phyloP scores from a whole-genome alignment of 73 alveolate genomes.

The Paramecium sexaurelia region DNA sequence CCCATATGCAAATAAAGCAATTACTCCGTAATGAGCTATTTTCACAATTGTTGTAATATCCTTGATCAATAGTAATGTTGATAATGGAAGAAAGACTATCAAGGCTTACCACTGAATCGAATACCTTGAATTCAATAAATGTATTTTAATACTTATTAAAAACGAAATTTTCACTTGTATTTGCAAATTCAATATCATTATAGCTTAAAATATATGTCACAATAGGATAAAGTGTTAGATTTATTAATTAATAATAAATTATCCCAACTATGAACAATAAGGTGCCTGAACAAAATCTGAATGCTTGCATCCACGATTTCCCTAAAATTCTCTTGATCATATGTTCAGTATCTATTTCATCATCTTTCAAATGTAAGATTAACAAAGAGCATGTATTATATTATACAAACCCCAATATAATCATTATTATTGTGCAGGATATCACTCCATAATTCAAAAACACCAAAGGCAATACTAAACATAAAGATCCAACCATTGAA shows the following conservation, averaged over 20 bases:
- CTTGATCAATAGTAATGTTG: constrained; percentile 45
- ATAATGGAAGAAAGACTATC: constrained; percentile 55
- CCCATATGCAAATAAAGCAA: constrained; percentile 60
- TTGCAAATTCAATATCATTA: neutral
- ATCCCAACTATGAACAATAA: constrained; percentile 63
- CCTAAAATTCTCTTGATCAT: constrained; percentile 60
- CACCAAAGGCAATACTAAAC: constrained; percentile 52
- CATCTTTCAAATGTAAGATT: constrained; percentile 36
- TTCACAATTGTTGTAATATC: constrained; percentile 56
- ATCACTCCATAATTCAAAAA: constrained; percentile 49
- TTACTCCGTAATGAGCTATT: constrained; percentile 67
- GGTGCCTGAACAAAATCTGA: constrained; percentile 44
- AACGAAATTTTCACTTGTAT: neutral
- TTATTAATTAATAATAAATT: constrained; percentile 41
- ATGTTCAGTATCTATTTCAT: constrained; percentile 47
- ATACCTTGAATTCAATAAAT: neutral
- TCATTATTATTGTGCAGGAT: constrained; percentile 45
- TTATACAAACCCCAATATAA: constrained; percentile 47
- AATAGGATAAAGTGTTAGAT: constrained; percentile 54
- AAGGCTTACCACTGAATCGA: constrained; percentile 61
- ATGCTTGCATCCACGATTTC: constrained; percentile 2
- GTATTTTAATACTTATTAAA: neutral
- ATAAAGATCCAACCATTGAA: constrained; percentile 68
- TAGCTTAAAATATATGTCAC: constrained; percentile 34
- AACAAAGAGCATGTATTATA: constrained; percentile 54